phyloP scores from a whole-genome alignment of 2,329 filamentous ascomycete species.

The Escovopsis weberi region DNA sequence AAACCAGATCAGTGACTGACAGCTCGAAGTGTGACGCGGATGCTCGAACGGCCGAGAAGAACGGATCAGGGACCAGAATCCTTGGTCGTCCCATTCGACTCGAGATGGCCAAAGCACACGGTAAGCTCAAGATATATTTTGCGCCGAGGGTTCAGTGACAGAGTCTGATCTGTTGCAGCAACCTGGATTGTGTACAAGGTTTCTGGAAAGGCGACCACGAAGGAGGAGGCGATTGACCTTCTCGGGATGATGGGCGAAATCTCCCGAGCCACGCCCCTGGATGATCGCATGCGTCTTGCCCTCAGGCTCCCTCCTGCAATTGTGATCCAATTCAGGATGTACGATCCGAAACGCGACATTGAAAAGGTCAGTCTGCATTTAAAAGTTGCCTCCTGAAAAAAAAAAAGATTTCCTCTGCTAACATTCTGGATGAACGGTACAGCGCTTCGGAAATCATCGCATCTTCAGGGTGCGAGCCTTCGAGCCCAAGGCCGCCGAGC shows the following conservation, averaged over 20 bases:
- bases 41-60: constrained; percentile 31
- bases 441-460: constrained; percentile 16
- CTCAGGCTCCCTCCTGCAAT: constrained; percentile 25
- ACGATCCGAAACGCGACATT: constrained; percentile 35
- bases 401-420: too few species aligned
- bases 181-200: constrained; percentile 31
- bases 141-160: neutral
- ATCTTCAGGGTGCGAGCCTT: constrained; percentile 11
- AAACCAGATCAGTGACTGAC: too few species aligned
- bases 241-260: constrained; percentile 31
- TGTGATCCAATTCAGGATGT: constrained; percentile 35
- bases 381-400: too few species aligned
- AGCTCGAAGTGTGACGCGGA: constrained; percentile 19
- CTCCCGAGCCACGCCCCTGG: constrained; percentile 22
- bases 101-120: constrained; percentile 44
- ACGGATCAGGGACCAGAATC: constrained; percentile 34
- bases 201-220: constrained; percentile 20
- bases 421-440: neutral
- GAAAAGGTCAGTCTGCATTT: too few species aligned
- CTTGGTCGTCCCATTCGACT: constrained; percentile 43
- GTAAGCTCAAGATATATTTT: constrained; percentile 22
- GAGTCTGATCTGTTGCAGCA: constrained; percentile 21
- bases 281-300: constrained; percentile 16
- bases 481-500: constrained; percentile 12
- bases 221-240: constrained; percentile 29